Conservation (phyloP, 78 protist genomes). For the Tieghemostelium lacteum region DNA sequence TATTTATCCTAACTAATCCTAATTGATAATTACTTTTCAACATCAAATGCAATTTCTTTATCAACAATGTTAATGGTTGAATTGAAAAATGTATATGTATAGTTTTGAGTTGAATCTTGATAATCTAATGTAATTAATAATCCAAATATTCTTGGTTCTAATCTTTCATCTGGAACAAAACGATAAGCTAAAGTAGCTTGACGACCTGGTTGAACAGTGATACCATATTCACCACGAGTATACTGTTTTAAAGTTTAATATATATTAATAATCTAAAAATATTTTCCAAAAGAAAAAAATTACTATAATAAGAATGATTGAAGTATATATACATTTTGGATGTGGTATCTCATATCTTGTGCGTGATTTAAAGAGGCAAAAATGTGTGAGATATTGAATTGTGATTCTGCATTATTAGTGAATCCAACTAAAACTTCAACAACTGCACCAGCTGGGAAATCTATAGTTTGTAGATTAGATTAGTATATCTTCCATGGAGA, state of each 20-base stretch:
- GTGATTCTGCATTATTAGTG: slow-evolving; percentile 43
- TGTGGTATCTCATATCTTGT: slow-evolving; percentile 50
- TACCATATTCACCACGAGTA: slow-evolving; percentile 67
- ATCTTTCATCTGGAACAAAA: slow-evolving; percentile 55
- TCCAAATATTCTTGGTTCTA: slow-evolving; percentile 77
- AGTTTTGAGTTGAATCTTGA: slow-evolving; percentile 43
- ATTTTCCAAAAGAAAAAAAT: no score
- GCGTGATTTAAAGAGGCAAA: slow-evolving; percentile 70
- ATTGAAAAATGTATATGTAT: slow-evolving; percentile 64
- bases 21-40: slow-evolving; percentile 35
- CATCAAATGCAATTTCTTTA: slow-evolving; percentile 48
- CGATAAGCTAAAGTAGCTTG: slow-evolving; percentile 73
- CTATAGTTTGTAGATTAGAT: neutral
- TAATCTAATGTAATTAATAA: slow-evolving; percentile 53
- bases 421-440: slow-evolving; percentile 72
- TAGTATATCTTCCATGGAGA: no score
- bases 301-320: neutral
- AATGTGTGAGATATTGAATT: slow-evolving; percentile 33
- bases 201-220: slow-evolving; percentile 54
- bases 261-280: no score
- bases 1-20: neutral
- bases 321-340: slow-evolving; percentile 36
- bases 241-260: neutral
- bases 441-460: slow-evolving; percentile 74
- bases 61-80: slow-evolving; percentile 61